Percentiles rank a stretch among this genome's conserved stretches.
These are phyloP conservation scores for Daldinia eschscholtzii DNA, from an alignment of 2,329 filamentous ascomycete species.

Conservation along the genomic window DNA sequence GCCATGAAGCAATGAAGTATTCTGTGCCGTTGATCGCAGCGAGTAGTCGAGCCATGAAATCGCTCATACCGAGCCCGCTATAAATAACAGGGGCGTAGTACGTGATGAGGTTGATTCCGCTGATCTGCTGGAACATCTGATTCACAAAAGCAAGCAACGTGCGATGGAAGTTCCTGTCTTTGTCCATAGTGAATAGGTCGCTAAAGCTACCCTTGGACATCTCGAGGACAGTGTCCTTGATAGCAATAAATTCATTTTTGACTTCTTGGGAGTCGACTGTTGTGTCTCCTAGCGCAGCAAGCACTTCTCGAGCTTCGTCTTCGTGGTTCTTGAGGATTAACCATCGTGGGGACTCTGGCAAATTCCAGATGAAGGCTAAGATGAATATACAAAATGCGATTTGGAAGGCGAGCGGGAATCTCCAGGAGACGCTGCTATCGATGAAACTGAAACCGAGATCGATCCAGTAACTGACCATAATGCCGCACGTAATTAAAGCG, in stretches of 20 bases:
- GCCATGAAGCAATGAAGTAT: conserved; percentile 70
- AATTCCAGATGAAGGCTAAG: conserved; percentile 62
- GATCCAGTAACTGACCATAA: conserved; percentile 71
- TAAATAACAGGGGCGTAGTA: conserved; percentile 65
- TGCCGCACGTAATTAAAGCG: conserved; percentile 68
- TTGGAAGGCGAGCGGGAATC: conserved; percentile 71
- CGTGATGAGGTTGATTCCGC: conserved; percentile 59
- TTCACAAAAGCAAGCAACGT: conserved; percentile 68
- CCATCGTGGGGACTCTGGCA: conserved; percentile 67
- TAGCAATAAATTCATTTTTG: conserved; percentile 64
- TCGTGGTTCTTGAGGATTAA: conserved; percentile 59
- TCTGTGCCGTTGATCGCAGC: conserved; percentile 65
- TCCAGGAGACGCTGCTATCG: conserved; percentile 65
- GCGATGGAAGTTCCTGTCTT: conserved; percentile 67
- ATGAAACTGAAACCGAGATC: conserved; percentile 69
- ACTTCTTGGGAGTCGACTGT: conserved; percentile 65
- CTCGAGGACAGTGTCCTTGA: conserved; percentile 76
- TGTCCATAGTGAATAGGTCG: conserved; percentile 70
- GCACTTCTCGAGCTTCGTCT: conserved; percentile 59
- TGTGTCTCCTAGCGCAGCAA: conserved; percentile 57
- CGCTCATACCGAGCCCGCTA: conserved; percentile 62
- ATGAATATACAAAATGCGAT: conserved; percentile 71
- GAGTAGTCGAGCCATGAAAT: conserved; percentile 68
- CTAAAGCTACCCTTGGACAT: conserved; percentile 64
- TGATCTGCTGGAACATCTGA: conserved; percentile 68